phyloP scores from a whole-genome alignment of 352 stramenopile species.

The Phytophthora pseudosyringae region DNA sequence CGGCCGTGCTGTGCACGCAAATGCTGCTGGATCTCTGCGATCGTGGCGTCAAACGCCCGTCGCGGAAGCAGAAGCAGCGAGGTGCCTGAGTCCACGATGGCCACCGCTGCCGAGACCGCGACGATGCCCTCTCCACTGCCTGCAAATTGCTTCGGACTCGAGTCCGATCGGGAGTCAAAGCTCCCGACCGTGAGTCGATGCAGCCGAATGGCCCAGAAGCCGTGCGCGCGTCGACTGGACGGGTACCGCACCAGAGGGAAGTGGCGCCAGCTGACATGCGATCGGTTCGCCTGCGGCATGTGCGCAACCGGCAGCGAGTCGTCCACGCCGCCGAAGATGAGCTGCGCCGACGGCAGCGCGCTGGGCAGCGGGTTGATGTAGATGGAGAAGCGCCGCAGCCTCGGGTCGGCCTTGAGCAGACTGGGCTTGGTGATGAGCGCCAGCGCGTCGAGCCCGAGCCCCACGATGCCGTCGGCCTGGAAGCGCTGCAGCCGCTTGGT shows the following conservation, averaged over 20 bases:
- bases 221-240: conserved; percentile 34
- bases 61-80: conserved; percentile 65
- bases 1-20: conserved; percentile 33
- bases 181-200: conserved; percentile 37
- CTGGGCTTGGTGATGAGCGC: conserved; percentile 64
- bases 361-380: conserved; percentile 68
- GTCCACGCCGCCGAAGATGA: conserved; percentile 69
- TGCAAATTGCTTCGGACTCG: conserved; percentile 7
- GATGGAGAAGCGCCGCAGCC: conserved; percentile 59
- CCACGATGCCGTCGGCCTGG: conserved; percentile 71
- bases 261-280: conserved; percentile 46
- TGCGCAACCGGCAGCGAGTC: conserved; percentile 37
- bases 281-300: conserved; percentile 2
- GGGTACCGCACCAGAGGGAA: conserved; percentile 58
- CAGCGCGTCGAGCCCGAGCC: conserved; percentile 58
- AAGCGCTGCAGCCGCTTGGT: conserved; percentile 58
- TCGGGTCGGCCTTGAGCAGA: conserved; percentile 38
- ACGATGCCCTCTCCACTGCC: conserved; percentile 25
- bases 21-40: conserved; percentile 47
- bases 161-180: conserved; percentile 4
- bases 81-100: conserved; percentile 74
- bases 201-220: conserved; percentile 68
- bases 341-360: conserved; percentile 48
- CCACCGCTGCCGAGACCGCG: conserved; percentile 29
- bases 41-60: conserved; percentile 47